A percentile compares a stretch with the other conserved stretches of the same genome.
Conservation (phyloP, 1,284 basidiomycete genomes). For the Boletus calvinii region DNA sequence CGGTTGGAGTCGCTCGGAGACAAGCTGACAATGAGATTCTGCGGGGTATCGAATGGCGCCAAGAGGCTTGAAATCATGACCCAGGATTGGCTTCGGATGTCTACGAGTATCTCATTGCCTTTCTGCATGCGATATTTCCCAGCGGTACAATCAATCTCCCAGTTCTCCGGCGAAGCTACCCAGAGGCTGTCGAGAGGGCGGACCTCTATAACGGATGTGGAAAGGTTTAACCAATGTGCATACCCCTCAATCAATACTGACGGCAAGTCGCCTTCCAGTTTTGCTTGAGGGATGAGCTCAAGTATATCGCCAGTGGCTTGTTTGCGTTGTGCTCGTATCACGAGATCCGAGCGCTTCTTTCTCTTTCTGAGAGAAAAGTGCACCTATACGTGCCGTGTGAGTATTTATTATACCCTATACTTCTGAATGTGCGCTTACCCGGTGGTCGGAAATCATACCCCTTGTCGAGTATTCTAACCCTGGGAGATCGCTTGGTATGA, state of each 20-base stretch:
- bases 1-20: slow-evolving; percentile 2
- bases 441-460: slow-evolving; percentile 21
- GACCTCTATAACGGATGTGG: slow-evolving; percentile 1
- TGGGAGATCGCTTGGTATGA: slow-evolving; percentile 34
- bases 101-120: slow-evolving; percentile 22
- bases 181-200: background rate
- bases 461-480: slow-evolving; percentile 39
- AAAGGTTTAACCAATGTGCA: slow-evolving; percentile 40
- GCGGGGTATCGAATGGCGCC: slow-evolving; percentile 31
- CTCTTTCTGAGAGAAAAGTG: background rate
- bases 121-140: background rate
- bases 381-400: background rate
- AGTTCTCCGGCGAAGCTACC: background rate
- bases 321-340: background rate
- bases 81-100: slow-evolving; percentile 34
- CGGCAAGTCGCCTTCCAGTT: slow-evolving; percentile 39
- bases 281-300: slow-evolving; percentile 39
- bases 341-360: background rate
- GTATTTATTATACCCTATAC: background rate
- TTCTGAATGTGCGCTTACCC: slow-evolving; percentile 13
- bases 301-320: slow-evolving; percentile 10
- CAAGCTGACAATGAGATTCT: slow-evolving; percentile 31
- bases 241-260: slow-evolving; percentile 33
- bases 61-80: slow-evolving; percentile 28
- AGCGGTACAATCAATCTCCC: background rate